Evolutionary conservation across 176 grass and related monocot genomes (phyloP), one percentile per base, ranked within the genome.

Genomic region (Poa annua): DNA sequence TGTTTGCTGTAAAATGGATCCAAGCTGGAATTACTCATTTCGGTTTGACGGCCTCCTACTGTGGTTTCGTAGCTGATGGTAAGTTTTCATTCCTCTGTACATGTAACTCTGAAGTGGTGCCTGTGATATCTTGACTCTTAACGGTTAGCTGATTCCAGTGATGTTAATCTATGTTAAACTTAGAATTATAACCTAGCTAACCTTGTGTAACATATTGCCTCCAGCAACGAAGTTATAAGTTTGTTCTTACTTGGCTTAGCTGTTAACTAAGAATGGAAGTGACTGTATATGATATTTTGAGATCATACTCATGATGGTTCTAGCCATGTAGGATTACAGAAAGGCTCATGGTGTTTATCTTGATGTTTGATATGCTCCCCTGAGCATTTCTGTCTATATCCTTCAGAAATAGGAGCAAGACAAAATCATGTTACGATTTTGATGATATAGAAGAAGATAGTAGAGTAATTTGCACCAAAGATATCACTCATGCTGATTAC

Each of bases 11-110:
- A 57, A 92, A 89, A 88, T 91, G 87, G 86, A 81, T 78, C 68
- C 80, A 88, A 76, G 85, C 80, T 87, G 87, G 89, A 76, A 53
- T 82, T 81, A 82, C 86, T 76, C 90, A 98, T 80, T 98, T 93
- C 7, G 96, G 96, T 53, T 52, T 94, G 66, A 93, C 90, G 39
- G 95, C 92, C 84, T 94, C 90, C 42, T 97, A 94, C 75, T 97
- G 81, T 91, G 95, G 95, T 76, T 97, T 97, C 62, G 85, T 97
- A 68, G 78, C 90, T 89, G 95, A 97, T 92, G 95, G 93, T 96
- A 92, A 67, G 25, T 74, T 75, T 57, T 22, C 20, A 38, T 79
- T 83, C 57, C 74, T 83, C 66, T 78, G 34, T n/a, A 50, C 22
- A 12, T 71, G 14, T 74, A 48, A 65, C 55, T 59, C 35, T 66